phyloP scores from a whole-genome alignment of 768 basidiomycete species.

The Hemileccinum impolitum region DNA sequence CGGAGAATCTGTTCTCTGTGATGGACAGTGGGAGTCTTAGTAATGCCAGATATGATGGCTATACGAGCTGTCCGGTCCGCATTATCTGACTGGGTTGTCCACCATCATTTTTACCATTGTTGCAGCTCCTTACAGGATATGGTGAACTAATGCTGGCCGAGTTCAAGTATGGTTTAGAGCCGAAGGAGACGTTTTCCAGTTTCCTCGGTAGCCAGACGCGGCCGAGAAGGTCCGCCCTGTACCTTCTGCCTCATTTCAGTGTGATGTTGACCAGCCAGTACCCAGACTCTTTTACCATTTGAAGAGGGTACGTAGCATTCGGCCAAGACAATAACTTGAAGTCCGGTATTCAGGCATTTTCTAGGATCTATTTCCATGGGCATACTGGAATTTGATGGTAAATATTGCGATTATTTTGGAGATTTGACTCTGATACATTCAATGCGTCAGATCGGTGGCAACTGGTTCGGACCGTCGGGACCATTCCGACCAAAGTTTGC shows the following conservation, averaged over 20 bases:
- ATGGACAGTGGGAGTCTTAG: conserved; percentile 71
- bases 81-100: not conserved
- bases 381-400: conserved; percentile 72
- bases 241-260: not conserved
- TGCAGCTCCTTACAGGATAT: conserved; percentile 74
- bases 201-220: conserved; percentile 72
- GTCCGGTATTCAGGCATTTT: not conserved
- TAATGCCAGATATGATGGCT: conserved; percentile 78
- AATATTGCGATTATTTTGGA: conserved; percentile 2
- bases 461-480: conserved; percentile 5
- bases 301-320: conserved; percentile 49
- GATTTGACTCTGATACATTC: conserved; percentile 3
- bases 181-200: conserved; percentile 78
- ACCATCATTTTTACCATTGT: not conserved
- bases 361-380: conserved; percentile 39
- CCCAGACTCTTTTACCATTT: conserved; percentile 77
- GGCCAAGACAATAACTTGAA: no score
- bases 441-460: conserved; percentile 10
- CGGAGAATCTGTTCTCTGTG: conserved; percentile 80
- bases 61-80: conserved; percentile 83
- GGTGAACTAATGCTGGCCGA: conserved; percentile 87
- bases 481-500: conserved; percentile 25
- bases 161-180: conserved; percentile 88
- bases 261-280: conserved; percentile 3
- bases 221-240: conserved; percentile 57